Percentiles rank a stretch among this genome's conserved stretches.
Evolutionary conservation across 176 grass and related monocot genomes (phyloP).

Genomic region (Triticum monococcum): DNA sequence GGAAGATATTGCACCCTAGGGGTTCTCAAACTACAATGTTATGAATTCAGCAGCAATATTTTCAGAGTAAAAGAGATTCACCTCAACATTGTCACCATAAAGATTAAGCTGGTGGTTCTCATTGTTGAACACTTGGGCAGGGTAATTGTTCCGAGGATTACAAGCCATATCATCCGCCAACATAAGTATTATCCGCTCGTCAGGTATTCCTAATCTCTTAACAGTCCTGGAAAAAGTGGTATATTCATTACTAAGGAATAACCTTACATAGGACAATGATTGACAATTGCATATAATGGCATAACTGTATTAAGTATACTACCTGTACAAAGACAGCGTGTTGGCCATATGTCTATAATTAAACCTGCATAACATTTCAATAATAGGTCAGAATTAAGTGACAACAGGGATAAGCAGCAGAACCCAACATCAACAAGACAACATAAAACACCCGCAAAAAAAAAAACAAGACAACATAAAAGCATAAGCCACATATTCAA

Average conservation of each 20-base stretch:
- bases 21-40: not conserved
- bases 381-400: not conserved
- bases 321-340: conserved; percentile 94
- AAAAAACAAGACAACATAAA: not conserved
- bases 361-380: conserved; percentile 58
- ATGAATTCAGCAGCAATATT: not conserved
- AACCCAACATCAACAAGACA: not conserved
- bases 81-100: conserved; percentile 96
- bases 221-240: conserved; percentile 62
- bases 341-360: conserved; percentile 99
- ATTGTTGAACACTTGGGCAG: conserved; percentile 99
- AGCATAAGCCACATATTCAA: not conserved
- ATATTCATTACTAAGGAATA: conserved; percentile 18
- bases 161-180: conserved; percentile 98
- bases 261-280: not conserved
- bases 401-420: not conserved
- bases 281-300: not conserved
- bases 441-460: not conserved
- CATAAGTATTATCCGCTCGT: conserved; percentile 98
- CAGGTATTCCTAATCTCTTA: conserved; percentile 95
- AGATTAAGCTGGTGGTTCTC: conserved; percentile 98
- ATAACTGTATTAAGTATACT: not conserved
- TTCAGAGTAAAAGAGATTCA: conserved; percentile 39
- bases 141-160: conserved; percentile 90
- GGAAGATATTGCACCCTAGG: not conserved